Evolutionary conservation across 768 basidiomycete species (phyloP), one percentile per base, ranked within the genome.

Genomic region (Mycena chlorophos): DNA sequence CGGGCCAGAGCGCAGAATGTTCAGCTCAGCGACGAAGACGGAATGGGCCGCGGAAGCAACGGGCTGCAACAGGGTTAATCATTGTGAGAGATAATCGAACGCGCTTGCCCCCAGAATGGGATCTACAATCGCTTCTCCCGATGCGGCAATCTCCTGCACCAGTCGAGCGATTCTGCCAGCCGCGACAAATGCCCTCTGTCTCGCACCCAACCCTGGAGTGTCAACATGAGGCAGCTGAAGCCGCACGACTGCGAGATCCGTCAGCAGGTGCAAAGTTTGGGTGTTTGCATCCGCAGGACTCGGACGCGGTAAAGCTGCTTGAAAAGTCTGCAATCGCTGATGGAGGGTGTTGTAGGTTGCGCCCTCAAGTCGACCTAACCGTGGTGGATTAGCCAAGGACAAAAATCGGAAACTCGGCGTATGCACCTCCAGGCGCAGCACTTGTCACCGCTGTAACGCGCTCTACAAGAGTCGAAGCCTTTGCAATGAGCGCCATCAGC

Each of bases 191-290:
- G 29, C 23, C 25, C 50, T 49, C 3, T 5, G 29, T 6, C 37
- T 28, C 5, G 52, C 29, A n/a, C n/a, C n/a, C n/a, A n/a, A n/a
- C 20, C n/a, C n/a, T 1, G 27, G 37, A 29, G 40, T 1, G 42
- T 49, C 20, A 20, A 16, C 5, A 17, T 40, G 48, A 42, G 48
- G 38, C 13, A 39, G 26, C 16, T 58, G 38, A 4, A 58, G 52
- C 2, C 52, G 57, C 1, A 58, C 13, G 29, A 54, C 43, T 1
- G 57, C 57, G 17, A 54, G 46, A 16, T 58, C 49, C 4, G 42
- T 31, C 5, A 53, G 29, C 5, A 45, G 47, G 31, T 54, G 57
- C 1, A 48, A 28, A 22, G 54, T 5, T 1, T 30, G 25, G 13
- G 37, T 13, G 3, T 5, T 52, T 19, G 47, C 39, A 2, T 25